Conservation (phyloP, 805 yeast species). For the Wickerhamomyces bovis region DNA sequence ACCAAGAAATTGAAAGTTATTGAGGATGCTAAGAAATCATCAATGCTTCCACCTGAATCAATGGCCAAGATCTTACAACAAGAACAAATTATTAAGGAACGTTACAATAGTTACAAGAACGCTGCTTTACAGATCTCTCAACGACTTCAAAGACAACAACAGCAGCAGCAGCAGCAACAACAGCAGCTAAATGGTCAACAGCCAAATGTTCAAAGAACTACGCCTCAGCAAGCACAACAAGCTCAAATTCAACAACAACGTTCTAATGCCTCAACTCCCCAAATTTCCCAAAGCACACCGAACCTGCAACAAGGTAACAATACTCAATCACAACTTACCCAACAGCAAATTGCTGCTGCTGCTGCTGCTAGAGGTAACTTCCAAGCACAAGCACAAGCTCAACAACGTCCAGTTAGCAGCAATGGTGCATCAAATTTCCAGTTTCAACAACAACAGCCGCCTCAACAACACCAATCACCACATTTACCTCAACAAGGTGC, state of each 20-base stretch:
- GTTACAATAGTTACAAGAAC: constrained; percentile 44
- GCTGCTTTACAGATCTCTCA: constrained; percentile 32
- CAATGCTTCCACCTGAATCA: constrained; percentile 40
- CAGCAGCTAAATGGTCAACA: constrained; percentile 19
- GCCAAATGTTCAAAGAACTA: constrained; percentile 1
- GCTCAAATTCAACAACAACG: constrained; percentile 13
- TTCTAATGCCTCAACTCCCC: constrained; percentile 10
- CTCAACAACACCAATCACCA: constrained; percentile 17
- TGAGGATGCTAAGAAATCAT: constrained; percentile 40
- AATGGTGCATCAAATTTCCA: constrained; percentile 2
- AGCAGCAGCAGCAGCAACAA: constrained; percentile 13
- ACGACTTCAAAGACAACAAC: constrained; percentile 7
- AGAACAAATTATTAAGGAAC: constrained; percentile 40
- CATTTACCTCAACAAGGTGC: constrained; percentile 1
- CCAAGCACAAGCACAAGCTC: constrained; percentile 8
- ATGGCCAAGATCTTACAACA: constrained; percentile 40
- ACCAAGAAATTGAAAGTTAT: constrained; percentile 45
- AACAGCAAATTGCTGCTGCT: constrained; percentile 7
- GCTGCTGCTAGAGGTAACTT: background rate
- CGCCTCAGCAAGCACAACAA: constrained; percentile 7
- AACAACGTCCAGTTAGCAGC: constrained; percentile 33
- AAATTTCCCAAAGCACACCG: background rate
- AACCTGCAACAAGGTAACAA: background rate
- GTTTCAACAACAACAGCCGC: constrained; percentile 2
- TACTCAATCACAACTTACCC: background rate